phyloP scores from a whole-genome alignment of 2,329 filamentous ascomycete genomes.

The Pseudogymnoascus sp. region DNA sequence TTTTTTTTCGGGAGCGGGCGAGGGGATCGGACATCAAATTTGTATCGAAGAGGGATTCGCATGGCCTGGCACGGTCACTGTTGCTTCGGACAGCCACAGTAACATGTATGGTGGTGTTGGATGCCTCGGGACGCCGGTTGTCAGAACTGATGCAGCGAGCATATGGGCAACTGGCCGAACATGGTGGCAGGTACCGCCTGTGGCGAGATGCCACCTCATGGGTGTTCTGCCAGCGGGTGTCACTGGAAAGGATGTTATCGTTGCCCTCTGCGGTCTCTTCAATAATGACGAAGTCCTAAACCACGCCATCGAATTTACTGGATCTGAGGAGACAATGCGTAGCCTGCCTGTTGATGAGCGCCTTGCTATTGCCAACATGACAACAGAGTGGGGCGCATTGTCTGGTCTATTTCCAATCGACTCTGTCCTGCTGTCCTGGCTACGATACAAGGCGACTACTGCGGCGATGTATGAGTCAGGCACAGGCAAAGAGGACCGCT shows the following conservation, averaged over 20 bases:
- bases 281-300: constrained; percentile 84
- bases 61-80: constrained; percentile 78
- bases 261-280: constrained; percentile 80
- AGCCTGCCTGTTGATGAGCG: constrained; percentile 66
- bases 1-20: constrained; percentile 66
- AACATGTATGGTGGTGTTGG: constrained; percentile 81
- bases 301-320: constrained; percentile 81
- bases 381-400: constrained; percentile 71
- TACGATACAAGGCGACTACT: constrained; percentile 66
- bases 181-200: constrained; percentile 84
- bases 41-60: constrained; percentile 79
- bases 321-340: constrained; percentile 66
- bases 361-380: constrained; percentile 72
- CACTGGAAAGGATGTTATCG: constrained; percentile 88
- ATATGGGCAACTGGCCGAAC: constrained; percentile 78
- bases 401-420: constrained; percentile 76
- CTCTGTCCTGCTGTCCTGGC: constrained; percentile 60
- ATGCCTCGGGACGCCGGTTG: constrained; percentile 70
- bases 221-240: constrained; percentile 71
- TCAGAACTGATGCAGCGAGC: constrained; percentile 77
- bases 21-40: constrained; percentile 84
- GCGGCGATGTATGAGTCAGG: constrained; percentile 52
- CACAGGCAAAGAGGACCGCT: constrained; percentile 42
- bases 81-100: constrained; percentile 69
- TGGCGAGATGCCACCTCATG: constrained; percentile 70